Base-by-base conservation (phyloP, 1,284 basidiomycete genomes). In the Malassezia japonica region DNA sequence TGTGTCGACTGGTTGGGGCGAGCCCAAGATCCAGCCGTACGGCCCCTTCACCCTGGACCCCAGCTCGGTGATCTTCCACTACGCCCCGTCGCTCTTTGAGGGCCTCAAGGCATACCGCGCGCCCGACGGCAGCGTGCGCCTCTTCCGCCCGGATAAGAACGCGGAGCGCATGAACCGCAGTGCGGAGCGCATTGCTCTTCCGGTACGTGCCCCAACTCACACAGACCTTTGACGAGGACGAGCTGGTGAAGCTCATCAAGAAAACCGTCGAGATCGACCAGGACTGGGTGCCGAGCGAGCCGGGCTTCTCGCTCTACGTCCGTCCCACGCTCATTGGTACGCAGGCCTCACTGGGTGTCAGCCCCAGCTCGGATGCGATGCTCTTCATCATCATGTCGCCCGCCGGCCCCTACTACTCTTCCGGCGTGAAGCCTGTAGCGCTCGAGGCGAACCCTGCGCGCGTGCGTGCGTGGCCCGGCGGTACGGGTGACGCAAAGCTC, bases 81-180 rank as follows among this genome's bases (percentile, higher is more conserved):
- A 98, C 75, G 91, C 90, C 0, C 77, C 82, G 1, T 85, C 80
- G 55, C 76, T 86, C 4, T 98, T 98, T 67, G 92, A 98, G 73
- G 92, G 92, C 21, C 82, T 95, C 80, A 99, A 99, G 59, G 92
- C 91, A 0, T 98, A 96, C 77, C 79, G 84, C 50, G 83, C 86
- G 60, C 76, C 81, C 44, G 77, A 83, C 40, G 90, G 86, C 20
- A 82, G 80, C 44, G 81, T 94, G 12, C 83, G 87, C 12, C 76
- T 98, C 56, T 99, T 98, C 80, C 79, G 94, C 45, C 94, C 94
- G 1, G 89, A 98, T 73, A 92, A 91, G 67, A 98, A 98, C 78
- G 96, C 98, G 91, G 78, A 78, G 25, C 80, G 87, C 20, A 79
- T 90, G 72, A 77, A 78, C 23, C 75, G 77, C 4, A 87, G 84